Percentiles rank a stretch among this genome's conserved stretches.
These are phyloP conservation scores for Cnidoscolus chayamansa DNA, from an alignment of 441 rosid genomes.

Conservation along the genomic window DNA sequence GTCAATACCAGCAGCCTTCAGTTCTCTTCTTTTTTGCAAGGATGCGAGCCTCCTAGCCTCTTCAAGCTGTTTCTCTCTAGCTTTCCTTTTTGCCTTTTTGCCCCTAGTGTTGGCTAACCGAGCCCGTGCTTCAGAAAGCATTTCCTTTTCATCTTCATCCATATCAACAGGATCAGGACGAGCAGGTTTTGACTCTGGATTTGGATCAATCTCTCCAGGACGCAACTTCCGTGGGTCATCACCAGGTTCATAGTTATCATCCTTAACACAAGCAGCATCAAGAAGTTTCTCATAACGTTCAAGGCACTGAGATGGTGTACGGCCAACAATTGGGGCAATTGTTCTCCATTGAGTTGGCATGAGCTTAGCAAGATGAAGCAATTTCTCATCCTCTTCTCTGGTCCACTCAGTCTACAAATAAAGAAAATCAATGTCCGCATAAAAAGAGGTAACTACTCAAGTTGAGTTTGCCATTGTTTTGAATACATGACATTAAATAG, in stretches of 20 bases:
- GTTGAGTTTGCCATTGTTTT: background rate
- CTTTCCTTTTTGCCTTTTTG: conserved; percentile 95
- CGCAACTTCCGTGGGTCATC: conserved; percentile 94
- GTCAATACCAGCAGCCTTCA: conserved; percentile 97
- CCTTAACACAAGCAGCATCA: conserved; percentile 95
- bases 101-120: conserved; percentile 93
- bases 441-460: background rate
- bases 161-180: conserved; percentile 99
- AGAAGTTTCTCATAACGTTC: conserved; percentile 96
- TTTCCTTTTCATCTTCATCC: conserved; percentile 99
- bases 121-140: conserved; percentile 99
- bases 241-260: conserved; percentile 85
- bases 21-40: conserved; percentile 90
- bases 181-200: conserved; percentile 97
- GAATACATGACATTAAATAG: background rate
- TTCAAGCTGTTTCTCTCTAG: conserved; percentile 97
- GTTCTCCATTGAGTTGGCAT: conserved; percentile 99
- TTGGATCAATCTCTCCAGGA: conserved; percentile 98
- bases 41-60: conserved; percentile 99
- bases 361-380: conserved; percentile 97
- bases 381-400: conserved; percentile 96
- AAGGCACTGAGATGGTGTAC: conserved; percentile 98
- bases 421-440: conserved; percentile 19
- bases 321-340: conserved; percentile 97
- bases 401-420: conserved; percentile 92